Evolutionary conservation across 768 basidiomycete species (phyloP).

Genomic region (Lyophyllum decastes): DNA sequence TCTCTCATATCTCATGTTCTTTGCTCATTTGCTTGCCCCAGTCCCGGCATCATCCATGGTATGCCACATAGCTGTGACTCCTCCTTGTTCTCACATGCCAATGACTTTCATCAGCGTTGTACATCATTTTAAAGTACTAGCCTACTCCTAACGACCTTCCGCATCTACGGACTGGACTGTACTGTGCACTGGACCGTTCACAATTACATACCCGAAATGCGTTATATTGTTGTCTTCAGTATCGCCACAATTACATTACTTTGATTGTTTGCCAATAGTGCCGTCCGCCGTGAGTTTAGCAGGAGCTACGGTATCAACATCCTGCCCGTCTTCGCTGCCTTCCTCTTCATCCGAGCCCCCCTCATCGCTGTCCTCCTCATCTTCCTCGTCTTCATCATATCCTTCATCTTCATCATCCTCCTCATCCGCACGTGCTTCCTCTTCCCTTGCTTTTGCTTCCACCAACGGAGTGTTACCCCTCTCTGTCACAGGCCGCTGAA

Average conservation of each 20-base stretch:
- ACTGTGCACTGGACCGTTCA: neutral
- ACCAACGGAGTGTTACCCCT: neutral
- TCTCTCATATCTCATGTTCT: neutral
- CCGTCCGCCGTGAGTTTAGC: neutral
- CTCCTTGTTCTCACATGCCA: conserved; percentile 11
- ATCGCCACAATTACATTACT: neutral
- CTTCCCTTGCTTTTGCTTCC: neutral
- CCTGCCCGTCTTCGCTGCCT: neutral
- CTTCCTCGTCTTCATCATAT: conserved; percentile 20
- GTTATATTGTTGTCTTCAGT: neutral
- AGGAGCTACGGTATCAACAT: neutral
- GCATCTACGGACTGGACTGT: neutral
- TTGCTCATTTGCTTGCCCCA: conserved; percentile 27
- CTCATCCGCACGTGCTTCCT: conserved; percentile 11
- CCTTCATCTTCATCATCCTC: conserved; percentile 20
- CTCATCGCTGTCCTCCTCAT: conserved; percentile 21
- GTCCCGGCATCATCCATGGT: conserved; percentile 81
- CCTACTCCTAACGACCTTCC: neutral
- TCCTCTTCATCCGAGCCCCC: conserved; percentile 10
- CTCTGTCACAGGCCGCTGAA: neutral
- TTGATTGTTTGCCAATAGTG: neutral
- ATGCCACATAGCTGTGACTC: conserved; percentile 9
- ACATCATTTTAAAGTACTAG: conserved; percentile 81
- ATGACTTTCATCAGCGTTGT: conserved; percentile 53
- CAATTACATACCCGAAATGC: conserved; percentile 16